A percentile compares a stretch with the other conserved stretches of the same genome.
Conservation (phyloP, 2,329 filamentous ascomycete species). For the Coniochaeta hoffmannii region DNA sequence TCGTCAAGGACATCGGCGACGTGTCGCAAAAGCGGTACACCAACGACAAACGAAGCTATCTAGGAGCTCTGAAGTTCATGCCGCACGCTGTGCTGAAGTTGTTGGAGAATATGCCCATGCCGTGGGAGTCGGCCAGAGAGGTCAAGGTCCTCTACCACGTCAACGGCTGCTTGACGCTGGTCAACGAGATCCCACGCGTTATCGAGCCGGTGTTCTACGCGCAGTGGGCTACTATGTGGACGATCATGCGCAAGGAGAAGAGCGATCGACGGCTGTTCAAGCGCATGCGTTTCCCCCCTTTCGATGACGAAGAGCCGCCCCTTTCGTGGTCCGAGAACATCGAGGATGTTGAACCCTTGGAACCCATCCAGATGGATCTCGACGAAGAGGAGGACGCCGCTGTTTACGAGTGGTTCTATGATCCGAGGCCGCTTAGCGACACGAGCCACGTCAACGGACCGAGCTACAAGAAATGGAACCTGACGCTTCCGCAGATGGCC, state of each 20-base stretch:
- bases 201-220: constrained; percentile 98
- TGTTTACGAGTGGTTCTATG: constrained; percentile 96
- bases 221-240: constrained; percentile 99
- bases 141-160: constrained; percentile 98
- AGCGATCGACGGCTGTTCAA: constrained; percentile 95
- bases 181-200: constrained; percentile 93
- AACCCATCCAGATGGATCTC: constrained; percentile 97
- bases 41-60: constrained; percentile 94
- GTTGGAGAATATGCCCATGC: constrained; percentile 99
- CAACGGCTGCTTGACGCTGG: constrained; percentile 91
- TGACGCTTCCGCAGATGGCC: constrained; percentile 91
- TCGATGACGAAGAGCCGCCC: constrained; percentile 96
- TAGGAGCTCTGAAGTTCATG: constrained; percentile 98
- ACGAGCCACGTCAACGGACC: constrained; percentile 92
- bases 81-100: constrained; percentile 96
- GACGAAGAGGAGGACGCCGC: constrained; percentile 88
- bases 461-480: constrained; percentile 94
- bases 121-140: constrained; percentile 92
- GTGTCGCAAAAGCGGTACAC: constrained; percentile 99
- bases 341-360: constrained; percentile 93
- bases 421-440: constrained; percentile 83
- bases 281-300: constrained; percentile 96
- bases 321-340: constrained; percentile 98
- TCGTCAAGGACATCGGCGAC: constrained; percentile 96
- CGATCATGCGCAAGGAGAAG: constrained; percentile 96